Conservation (phyloP, 768 basidiomycete genomes). For the Hortiboletus flavorubellus region DNA sequence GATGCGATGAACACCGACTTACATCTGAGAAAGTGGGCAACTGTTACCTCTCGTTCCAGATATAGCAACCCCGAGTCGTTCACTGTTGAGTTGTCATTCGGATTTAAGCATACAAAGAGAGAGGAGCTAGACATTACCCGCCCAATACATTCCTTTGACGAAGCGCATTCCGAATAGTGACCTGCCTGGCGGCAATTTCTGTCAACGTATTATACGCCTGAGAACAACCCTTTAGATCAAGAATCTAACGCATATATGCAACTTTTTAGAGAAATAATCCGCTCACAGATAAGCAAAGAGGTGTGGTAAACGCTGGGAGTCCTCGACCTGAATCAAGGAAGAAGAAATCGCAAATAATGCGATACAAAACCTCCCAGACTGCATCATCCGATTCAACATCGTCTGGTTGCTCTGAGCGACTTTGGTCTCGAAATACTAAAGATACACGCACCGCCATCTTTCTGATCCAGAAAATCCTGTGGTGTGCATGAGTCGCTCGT, state of each 20-base stretch:
- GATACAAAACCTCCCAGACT: constrained; percentile 28
- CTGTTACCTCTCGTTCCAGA: constrained; percentile 45
- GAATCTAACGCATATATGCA: constrained; percentile 29
- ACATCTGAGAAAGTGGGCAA: not conserved
- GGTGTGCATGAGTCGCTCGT: constrained; percentile 13
- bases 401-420: constrained; percentile 11
- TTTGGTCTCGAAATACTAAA: not conserved
- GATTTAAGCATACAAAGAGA: not conserved
- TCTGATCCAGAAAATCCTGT: constrained; percentile 25
- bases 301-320: constrained; percentile 20
- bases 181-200: constrained; percentile 42
- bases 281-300: constrained; percentile 26
- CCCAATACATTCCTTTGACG: constrained; percentile 44
- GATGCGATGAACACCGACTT: not conserved
- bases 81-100: constrained; percentile 27
- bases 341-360: constrained; percentile 37
- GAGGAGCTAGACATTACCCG: constrained; percentile 36
- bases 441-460: constrained; percentile 15
- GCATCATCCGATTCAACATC: constrained; percentile 20
- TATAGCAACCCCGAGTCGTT: constrained; percentile 47
- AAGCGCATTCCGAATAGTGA: constrained; percentile 43
- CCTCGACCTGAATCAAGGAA: constrained; percentile 26
- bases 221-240: constrained; percentile 13
- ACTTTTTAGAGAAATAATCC: constrained; percentile 4
- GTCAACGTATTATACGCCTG: constrained; percentile 55